phyloP scores from a whole-genome alignment of 208 protist species.

The Trypanosoma platydactyli region DNA sequence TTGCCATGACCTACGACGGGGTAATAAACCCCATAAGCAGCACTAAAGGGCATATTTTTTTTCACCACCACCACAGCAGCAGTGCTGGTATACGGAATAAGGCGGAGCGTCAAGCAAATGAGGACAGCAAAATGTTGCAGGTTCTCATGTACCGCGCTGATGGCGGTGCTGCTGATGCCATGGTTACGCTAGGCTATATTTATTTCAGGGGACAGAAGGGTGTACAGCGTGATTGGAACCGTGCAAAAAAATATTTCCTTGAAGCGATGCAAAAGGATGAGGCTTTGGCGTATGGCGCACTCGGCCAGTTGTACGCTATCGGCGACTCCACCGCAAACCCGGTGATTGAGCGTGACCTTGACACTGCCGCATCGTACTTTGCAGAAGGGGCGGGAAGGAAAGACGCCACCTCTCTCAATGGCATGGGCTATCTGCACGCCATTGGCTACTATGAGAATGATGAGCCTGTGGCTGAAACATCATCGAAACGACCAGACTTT shows the following conservation, averaged over 20 bases:
- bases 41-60: background rate
- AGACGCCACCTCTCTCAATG: constrained; percentile 68
- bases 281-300: constrained; percentile 41
- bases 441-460: constrained; percentile 61
- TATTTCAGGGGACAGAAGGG: constrained; percentile 54
- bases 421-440: constrained; percentile 81
- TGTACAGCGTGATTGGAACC: constrained; percentile 43
- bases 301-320: constrained; percentile 73
- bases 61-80: constrained; percentile 5
- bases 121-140: constrained; percentile 29
- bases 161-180: constrained; percentile 36
- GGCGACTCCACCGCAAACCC: constrained; percentile 41
- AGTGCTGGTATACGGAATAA: background rate
- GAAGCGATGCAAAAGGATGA: constrained; percentile 37
- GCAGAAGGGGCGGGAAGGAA: constrained; percentile 35
- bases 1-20: constrained; percentile 68
- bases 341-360: constrained; percentile 51
- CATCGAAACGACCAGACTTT: constrained; percentile 40
- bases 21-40: constrained; percentile 9
- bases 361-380: constrained; percentile 63
- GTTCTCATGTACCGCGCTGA: constrained; percentile 61
- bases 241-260: constrained; percentile 45
- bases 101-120: background rate
- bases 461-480: constrained; percentile 17
- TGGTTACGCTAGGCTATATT: constrained; percentile 60